phyloP scores from a whole-genome alignment of 345 rosid genomes.

The Litchi chinensis region DNA sequence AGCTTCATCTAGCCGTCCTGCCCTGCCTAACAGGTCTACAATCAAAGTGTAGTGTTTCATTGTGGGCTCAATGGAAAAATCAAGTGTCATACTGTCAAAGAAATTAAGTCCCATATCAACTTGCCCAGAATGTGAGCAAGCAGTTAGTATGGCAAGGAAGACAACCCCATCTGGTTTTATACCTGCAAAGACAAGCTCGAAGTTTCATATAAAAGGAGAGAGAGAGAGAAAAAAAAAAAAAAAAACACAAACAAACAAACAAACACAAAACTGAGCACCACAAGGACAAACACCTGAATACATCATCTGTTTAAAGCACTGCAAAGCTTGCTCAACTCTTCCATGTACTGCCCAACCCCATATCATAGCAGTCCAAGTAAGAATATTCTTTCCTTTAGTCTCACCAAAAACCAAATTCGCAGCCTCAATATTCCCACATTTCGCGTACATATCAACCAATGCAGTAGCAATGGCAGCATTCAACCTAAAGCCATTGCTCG shows the following conservation, averaged over 20 bases:
- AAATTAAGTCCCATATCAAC: constrained; percentile 59
- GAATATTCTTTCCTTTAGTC: constrained; percentile 48
- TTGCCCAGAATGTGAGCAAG: constrained; percentile 54
- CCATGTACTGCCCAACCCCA: constrained; percentile 73
- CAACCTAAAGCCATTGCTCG: constrained; percentile 37
- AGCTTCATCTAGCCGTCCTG: constrained; percentile 56
- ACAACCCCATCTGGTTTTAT: constrained; percentile 60
- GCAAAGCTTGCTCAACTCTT: constrained; percentile 45
- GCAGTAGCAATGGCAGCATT: constrained; percentile 52
- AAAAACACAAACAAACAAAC: not conserved
- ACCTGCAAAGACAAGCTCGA: constrained; percentile 37
- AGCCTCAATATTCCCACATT: constrained; percentile 60
- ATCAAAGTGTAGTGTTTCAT: constrained; percentile 60
- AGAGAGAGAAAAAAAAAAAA: no score
- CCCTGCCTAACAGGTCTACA: constrained; percentile 63
- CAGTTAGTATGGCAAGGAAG: constrained; percentile 60
- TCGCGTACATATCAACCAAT: constrained; percentile 62
- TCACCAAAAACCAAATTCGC: constrained; percentile 52
- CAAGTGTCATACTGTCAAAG: constrained; percentile 67
- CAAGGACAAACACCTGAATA: constrained; percentile 43
- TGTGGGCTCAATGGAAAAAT: constrained; percentile 60
- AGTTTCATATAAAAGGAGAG: constrained; percentile 4
- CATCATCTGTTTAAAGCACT: constrained; percentile 66
- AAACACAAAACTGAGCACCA: not conserved
- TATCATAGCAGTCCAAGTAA: constrained; percentile 70